Conservation (phyloP, 805 yeast species). For the Kodamaea lidongshanica region DNA sequence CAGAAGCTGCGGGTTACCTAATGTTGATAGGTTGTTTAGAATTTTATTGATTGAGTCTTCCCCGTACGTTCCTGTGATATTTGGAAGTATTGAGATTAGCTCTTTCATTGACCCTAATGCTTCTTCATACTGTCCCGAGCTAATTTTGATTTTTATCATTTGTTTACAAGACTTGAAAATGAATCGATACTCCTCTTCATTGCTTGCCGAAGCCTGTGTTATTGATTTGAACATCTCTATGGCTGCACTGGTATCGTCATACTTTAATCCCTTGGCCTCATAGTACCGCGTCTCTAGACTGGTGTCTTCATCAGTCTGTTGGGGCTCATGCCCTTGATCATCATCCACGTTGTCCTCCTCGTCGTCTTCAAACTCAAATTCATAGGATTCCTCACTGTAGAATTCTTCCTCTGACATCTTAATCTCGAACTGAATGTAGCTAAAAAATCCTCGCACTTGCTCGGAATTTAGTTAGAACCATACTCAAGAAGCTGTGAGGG, state of each 20-base stretch:
- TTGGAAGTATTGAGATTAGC: conserved; percentile 19
- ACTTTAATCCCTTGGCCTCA: conserved; percentile 34
- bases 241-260: conserved; percentile 24
- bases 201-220: conserved; percentile 7
- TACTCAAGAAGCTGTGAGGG: not conserved
- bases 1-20: conserved; percentile 23
- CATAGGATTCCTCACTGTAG: conserved; percentile 13
- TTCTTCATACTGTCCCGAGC: conserved; percentile 16
- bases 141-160: conserved; percentile 30
- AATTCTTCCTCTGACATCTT: conserved; percentile 14
- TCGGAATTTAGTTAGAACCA: not conserved
- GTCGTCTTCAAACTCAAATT: conserved; percentile 15
- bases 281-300: conserved; percentile 25
- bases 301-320: conserved; percentile 5
- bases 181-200: conserved; percentile 22
- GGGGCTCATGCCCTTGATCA: conserved; percentile 2
- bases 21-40: conserved; percentile 26
- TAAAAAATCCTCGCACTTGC: no score
- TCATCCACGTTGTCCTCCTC: conserved; percentile 8
- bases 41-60: conserved; percentile 36
- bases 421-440: not conserved
- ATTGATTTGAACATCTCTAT: conserved; percentile 17
- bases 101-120: conserved; percentile 18
- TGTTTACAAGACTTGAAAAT: conserved; percentile 37
- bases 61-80: conserved; percentile 30